Evolutionary conservation across 116 monocot species (phyloP).

Genomic region (Phalaenopsis hybrid): DNA sequence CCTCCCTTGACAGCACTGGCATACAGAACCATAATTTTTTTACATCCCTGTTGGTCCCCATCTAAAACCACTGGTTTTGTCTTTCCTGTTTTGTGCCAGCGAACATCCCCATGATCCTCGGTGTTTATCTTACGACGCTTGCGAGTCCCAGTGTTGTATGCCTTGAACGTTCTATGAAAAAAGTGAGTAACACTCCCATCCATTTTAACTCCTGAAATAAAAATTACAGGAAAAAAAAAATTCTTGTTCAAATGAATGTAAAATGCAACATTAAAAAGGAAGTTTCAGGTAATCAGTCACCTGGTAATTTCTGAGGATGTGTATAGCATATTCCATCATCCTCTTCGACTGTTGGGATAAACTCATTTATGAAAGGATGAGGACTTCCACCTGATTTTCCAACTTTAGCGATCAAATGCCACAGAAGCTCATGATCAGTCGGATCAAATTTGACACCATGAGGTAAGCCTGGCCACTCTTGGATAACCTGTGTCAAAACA

Average conservation of each 20-base stretch:
- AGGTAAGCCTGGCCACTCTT: constrained; percentile 66
- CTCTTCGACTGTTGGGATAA: constrained; percentile 50
- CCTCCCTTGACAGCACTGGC: constrained; percentile 67
- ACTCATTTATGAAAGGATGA: constrained; percentile 75
- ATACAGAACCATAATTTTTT: constrained; percentile 94
- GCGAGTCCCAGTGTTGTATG: constrained; percentile 80
- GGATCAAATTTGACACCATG: constrained; percentile 82
- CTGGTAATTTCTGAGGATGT: constrained; percentile 69
- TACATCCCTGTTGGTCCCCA: constrained; percentile 46
- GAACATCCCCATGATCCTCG: constrained; percentile 16
- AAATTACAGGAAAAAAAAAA: not conserved
- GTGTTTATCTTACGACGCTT: constrained; percentile 71
- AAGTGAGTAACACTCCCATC: constrained; percentile 74
- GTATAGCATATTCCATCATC: constrained; percentile 66
- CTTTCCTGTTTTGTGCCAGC: constrained; percentile 92
- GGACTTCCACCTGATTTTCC: constrained; percentile 59
- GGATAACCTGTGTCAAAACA: constrained; percentile 30
- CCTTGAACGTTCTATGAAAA: constrained; percentile 89
- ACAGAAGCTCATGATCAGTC: constrained; percentile 63
- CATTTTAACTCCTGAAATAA: constrained; percentile 41
- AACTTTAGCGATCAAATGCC: constrained; percentile 83
- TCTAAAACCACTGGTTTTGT: constrained; percentile 47
- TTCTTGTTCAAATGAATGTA: not conserved
- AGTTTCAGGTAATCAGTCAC: constrained; percentile 9
- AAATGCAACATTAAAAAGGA: not conserved